These are phyloP conservation scores for Tuber microsphaerosporum DNA, from an alignment of 495 filamentous ascomycete genomes.

Conservation along the genomic window DNA sequence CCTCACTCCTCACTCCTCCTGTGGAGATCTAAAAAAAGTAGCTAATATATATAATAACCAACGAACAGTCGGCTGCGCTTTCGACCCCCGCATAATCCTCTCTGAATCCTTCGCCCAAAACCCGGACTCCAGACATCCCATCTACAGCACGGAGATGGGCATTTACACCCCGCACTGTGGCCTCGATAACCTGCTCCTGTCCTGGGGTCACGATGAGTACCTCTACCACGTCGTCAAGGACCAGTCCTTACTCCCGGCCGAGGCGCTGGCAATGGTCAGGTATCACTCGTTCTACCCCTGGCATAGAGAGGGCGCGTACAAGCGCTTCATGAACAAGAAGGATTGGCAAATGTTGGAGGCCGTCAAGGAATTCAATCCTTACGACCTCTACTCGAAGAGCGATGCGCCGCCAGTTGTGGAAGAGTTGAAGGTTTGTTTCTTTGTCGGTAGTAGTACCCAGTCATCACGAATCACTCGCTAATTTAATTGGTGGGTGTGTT, in stretches of 20 bases:
- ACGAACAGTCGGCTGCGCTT: constrained; percentile 63
- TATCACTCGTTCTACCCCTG: constrained; percentile 89
- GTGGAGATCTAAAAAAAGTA: neutral
- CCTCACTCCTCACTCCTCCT: too few relatives aligned
- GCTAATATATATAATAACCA: neutral
- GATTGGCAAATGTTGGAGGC: constrained; percentile 71
- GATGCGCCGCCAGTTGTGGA: constrained; percentile 68
- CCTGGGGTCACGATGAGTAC: constrained; percentile 90
- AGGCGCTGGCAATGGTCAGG: constrained; percentile 82
- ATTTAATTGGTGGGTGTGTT: constrained; percentile 9
- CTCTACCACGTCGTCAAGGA: constrained; percentile 76
- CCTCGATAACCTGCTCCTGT: constrained; percentile 76
- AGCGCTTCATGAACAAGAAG: constrained; percentile 70
- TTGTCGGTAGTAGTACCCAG: neutral
- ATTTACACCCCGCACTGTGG: constrained; percentile 74
- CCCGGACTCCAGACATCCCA: constrained; percentile 56
- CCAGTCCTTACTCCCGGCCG: constrained; percentile 65
- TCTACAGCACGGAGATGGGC: constrained; percentile 66
- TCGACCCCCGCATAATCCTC: constrained; percentile 71
- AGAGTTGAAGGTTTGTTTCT: constrained; percentile 62
- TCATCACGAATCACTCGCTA: neutral
- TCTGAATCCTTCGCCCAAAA: constrained; percentile 65
- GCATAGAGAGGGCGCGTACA: constrained; percentile 72
- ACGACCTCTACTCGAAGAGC: constrained; percentile 87
- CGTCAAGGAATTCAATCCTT: constrained; percentile 81